A percentile compares a stretch with the other conserved stretches of the same genome.
These are phyloP conservation scores for Sanghuangporus baumii DNA, from an alignment of 1,284 basidiomycete genomes.

Conservation along the genomic window DNA sequence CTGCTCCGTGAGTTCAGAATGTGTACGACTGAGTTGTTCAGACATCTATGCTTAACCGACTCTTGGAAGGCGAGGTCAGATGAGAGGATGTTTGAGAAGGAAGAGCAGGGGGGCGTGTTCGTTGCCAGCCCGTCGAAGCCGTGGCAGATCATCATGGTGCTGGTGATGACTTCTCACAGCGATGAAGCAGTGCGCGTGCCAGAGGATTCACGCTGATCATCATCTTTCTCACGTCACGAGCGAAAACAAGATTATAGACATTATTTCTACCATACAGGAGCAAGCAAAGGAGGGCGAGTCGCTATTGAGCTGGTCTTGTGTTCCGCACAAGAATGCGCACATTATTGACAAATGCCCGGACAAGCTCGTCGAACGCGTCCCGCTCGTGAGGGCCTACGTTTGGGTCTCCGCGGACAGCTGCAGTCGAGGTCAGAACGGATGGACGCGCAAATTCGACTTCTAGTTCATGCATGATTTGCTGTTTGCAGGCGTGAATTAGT, in stretches of 20 bases:
- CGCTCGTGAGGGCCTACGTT: conserved; percentile 54
- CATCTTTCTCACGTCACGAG: background rate
- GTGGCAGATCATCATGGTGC: background rate
- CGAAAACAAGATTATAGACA: background rate
- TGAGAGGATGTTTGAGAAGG: background rate
- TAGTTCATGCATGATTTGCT: conserved; percentile 61
- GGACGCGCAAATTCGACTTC: conserved; percentile 67
- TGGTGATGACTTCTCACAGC: background rate
- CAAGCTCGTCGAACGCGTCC: conserved; percentile 73
- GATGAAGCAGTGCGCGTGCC: background rate
- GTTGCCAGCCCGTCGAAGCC: background rate
- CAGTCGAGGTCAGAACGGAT: conserved; percentile 52
- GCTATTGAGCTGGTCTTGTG: conserved; percentile 28
- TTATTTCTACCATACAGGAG: background rate
- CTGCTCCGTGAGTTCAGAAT: conserved; percentile 12
- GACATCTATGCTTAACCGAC: background rate
- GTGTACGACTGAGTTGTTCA: background rate
- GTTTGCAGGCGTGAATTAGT: conserved; percentile 27
- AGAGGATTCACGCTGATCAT: background rate
- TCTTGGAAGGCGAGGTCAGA: background rate
- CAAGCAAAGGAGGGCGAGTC: background rate
- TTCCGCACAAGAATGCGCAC: conserved; percentile 70
- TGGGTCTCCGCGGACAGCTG: conserved; percentile 52
- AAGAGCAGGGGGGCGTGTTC: background rate
- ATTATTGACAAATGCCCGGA: conserved; percentile 80